phyloP scores from a whole-genome alignment of 1,284 basidiomycete species.

The Trichosporon sp. region DNA sequence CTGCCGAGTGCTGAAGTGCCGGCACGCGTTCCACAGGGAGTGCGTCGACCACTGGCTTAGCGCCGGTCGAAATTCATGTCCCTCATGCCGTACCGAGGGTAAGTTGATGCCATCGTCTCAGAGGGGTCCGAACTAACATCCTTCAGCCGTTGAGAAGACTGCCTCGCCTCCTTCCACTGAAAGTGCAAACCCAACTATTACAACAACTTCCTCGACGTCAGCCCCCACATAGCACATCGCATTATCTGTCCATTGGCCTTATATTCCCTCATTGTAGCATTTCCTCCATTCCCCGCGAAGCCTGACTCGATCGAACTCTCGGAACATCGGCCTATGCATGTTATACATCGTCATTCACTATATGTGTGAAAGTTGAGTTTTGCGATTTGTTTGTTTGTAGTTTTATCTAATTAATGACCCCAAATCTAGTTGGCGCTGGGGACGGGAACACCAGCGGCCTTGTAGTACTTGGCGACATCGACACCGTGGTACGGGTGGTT shows the following conservation, averaged over 20 bases:
- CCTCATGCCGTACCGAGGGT: slow-evolving; percentile 66
- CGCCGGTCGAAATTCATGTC: slow-evolving; percentile 82
- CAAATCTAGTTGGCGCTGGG: slow-evolving; percentile 19
- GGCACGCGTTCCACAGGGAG: slow-evolving; percentile 78
- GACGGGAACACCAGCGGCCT: slow-evolving; percentile 24
- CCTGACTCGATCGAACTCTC: background rate
- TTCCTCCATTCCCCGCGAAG: background rate
- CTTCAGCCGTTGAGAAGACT: slow-evolving; percentile 26
- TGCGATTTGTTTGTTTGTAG: slow-evolving; percentile 17
- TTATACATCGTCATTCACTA: slow-evolving; percentile 30
- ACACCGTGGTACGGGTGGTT: slow-evolving; percentile 85
- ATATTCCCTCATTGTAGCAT: slow-evolving; percentile 11
- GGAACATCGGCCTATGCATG: slow-evolving; percentile 27
- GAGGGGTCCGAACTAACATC: background rate
- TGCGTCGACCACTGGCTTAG: slow-evolving; percentile 86
- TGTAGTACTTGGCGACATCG: slow-evolving; percentile 74
- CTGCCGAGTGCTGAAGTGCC: slow-evolving; percentile 74
- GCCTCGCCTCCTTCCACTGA: slow-evolving; percentile 5
- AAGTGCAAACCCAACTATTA: background rate
- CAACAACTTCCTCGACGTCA: slow-evolving; percentile 63
- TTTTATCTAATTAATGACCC: slow-evolving; percentile 18
- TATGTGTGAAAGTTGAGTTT: slow-evolving; percentile 15
- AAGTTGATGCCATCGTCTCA: slow-evolving; percentile 20
- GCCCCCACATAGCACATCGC: slow-evolving; percentile 59
- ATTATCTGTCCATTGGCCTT: background rate